These are phyloP conservation scores for Aspergillus fumigatiaffinis DNA, from an alignment of 2,329 filamentous ascomycete species.

Conservation along the genomic window DNA sequence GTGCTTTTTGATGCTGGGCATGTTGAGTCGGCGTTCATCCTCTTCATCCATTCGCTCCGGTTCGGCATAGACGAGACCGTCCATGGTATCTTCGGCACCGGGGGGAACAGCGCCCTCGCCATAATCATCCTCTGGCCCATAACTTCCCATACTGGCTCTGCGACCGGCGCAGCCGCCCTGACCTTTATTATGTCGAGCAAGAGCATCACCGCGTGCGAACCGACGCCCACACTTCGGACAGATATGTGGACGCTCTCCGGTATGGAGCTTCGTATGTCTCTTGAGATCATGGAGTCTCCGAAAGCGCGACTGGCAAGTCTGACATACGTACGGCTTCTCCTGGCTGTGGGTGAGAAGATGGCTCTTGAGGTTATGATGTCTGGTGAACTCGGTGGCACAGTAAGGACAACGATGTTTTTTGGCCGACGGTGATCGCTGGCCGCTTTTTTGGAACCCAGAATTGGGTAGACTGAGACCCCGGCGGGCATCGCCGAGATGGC, in stretches of 20 bases:
- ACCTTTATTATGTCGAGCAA: constrained; percentile 93
- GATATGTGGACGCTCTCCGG: constrained; percentile 89
- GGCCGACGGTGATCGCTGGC: constrained; percentile 65
- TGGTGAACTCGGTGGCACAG: constrained; percentile 93
- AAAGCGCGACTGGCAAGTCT: constrained; percentile 90
- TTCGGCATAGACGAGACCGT: constrained; percentile 58
- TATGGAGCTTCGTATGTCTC: constrained; percentile 93
- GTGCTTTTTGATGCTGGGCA: constrained; percentile 74
- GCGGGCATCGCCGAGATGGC: constrained; percentile 47
- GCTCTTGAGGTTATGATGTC: constrained; percentile 96
- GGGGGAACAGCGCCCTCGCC: constrained; percentile 41
- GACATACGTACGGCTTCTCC: constrained; percentile 94
- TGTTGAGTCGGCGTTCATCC: constrained; percentile 44
- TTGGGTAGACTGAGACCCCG: constrained; percentile 58
- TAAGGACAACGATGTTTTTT: constrained; percentile 98
- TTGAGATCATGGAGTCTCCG: constrained; percentile 91
- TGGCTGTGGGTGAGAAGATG: constrained; percentile 96
- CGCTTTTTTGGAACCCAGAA: constrained; percentile 52
- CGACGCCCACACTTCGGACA: constrained; percentile 92
- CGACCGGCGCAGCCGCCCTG: constrained; percentile 92
- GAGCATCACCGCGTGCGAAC: constrained; percentile 90
- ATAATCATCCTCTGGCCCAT: constrained; percentile 72
- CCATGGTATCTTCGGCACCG: constrained; percentile 56
- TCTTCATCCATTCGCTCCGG: constrained; percentile 49
- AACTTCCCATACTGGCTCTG: constrained; percentile 78